These are phyloP conservation scores for Cryomyces minteri DNA, from an alignment of 495 filamentous ascomycete genomes.

Conservation along the genomic window DNA sequence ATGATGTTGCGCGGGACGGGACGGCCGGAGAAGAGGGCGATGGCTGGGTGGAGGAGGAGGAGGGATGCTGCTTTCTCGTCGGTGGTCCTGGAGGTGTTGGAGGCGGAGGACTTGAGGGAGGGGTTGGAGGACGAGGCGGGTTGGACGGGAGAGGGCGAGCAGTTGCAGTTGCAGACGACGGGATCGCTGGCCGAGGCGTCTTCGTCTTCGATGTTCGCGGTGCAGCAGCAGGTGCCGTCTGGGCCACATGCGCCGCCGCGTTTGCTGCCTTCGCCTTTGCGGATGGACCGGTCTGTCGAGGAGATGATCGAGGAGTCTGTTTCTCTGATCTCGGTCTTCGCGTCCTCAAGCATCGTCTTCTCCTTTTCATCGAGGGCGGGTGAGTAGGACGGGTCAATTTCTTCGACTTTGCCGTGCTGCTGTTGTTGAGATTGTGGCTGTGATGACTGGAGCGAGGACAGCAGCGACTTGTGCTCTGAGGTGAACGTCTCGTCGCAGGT, in stretches of 20 bases:
- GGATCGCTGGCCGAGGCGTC: constrained; percentile 13
- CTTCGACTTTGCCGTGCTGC: background rate
- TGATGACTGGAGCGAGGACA: constrained; percentile 2
- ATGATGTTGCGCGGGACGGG: constrained; percentile 29
- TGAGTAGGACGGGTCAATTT: constrained; percentile 2
- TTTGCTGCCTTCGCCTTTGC: background rate
- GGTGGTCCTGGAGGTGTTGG: background rate
- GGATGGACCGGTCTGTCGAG: background rate
- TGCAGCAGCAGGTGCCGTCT: constrained; percentile 34
- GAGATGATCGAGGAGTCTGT: background rate
- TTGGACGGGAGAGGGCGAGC: background rate
- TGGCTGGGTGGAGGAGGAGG: constrained; percentile 9
- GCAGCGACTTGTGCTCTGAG: constrained; percentile 11
- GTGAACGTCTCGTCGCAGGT: constrained; percentile 35
- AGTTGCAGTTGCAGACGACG: constrained; percentile 16
- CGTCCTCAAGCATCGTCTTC: background rate
- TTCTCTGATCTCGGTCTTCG: constrained; percentile 5
- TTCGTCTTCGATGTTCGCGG: constrained; percentile 29
- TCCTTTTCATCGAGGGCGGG: constrained; percentile 5
- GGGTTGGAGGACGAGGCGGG: constrained; percentile 1
- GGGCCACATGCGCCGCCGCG: constrained; percentile 15
- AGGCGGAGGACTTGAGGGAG: constrained; percentile 1
- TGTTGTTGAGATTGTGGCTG: constrained; percentile 1
- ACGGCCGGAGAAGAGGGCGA: constrained; percentile 22
- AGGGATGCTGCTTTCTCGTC: background rate